Percentiles rank a stretch among this genome's conserved stretches.
Evolutionary conservation across 352 stramenopile species (phyloP).

Genomic region (Phytopythium chamaehyphon): DNA sequence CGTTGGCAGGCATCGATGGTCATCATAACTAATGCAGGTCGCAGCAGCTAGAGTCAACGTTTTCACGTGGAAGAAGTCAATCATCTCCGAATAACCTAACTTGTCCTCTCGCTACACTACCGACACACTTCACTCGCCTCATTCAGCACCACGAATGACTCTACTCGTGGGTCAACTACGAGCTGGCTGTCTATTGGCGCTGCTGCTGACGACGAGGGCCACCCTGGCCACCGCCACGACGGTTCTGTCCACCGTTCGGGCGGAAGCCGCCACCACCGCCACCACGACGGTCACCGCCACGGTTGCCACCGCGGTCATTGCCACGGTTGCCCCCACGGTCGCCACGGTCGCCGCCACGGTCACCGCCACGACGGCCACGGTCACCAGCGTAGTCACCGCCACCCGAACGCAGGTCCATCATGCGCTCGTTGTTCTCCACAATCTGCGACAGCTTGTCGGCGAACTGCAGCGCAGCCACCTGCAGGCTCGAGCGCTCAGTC

Average conservation of each 20-base stretch:
- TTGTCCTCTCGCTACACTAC: slow-evolving; percentile 1
- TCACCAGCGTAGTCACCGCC: slow-evolving; percentile 67
- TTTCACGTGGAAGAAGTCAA: slow-evolving; percentile 5
- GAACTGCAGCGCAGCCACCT: slow-evolving; percentile 95
- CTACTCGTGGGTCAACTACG: neutral
- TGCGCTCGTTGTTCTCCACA: slow-evolving; percentile 89
- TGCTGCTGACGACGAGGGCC: slow-evolving; percentile 32
- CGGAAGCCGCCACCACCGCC: slow-evolving; percentile 43
- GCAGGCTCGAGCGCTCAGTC: slow-evolving; percentile 92
- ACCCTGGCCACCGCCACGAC: slow-evolving; percentile 25
- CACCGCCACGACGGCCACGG: slow-evolving; percentile 13
- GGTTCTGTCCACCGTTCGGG: slow-evolving; percentile 23
- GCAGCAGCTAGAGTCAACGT: slow-evolving; percentile 1
- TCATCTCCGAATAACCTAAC: slow-evolving; percentile 3
- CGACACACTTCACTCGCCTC: slow-evolving; percentile 1
- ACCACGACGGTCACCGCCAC: slow-evolving; percentile 39
- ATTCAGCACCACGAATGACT: neutral
- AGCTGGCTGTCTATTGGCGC: slow-evolving; percentile 1
- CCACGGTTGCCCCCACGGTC: slow-evolving; percentile 26
- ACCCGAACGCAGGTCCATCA: slow-evolving; percentile 80
- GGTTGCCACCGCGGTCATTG: slow-evolving; percentile 22
- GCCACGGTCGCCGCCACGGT: slow-evolving; percentile 27
- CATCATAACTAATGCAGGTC: too few relatives aligned
- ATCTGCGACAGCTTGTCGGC: slow-evolving; percentile 91
- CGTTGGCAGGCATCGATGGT: too few relatives aligned